Conservation (phyloP, 169 alveolate genomes). For the Eimeria tenella region DNA sequence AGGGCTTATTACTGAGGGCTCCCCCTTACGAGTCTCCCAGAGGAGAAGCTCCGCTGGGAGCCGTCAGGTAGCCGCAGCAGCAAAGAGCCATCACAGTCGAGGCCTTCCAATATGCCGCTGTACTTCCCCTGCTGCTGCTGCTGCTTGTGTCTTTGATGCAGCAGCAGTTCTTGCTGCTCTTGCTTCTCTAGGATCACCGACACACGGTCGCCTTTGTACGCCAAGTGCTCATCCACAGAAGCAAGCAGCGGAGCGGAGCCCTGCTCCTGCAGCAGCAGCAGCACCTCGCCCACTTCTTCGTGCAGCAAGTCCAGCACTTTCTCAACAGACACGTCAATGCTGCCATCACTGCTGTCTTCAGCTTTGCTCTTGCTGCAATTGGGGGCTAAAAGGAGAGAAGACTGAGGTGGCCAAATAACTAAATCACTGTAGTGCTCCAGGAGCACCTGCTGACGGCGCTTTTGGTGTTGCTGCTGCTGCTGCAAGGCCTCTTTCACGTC, state of each 20-base stretch:
- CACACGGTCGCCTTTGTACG: constrained; percentile 70
- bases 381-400: not conserved
- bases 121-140: constrained; percentile 26
- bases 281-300: constrained; percentile 20
- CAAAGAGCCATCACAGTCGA: constrained; percentile 12
- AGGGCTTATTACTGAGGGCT: not conserved
- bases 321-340: not conserved
- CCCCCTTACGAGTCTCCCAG: constrained; percentile 19
- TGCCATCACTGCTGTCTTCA: not conserved
- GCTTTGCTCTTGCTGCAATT: not conserved
- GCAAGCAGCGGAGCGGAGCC: constrained; percentile 61
- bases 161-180: not conserved
- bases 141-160: not conserved
- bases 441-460: not conserved
- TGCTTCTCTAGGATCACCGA: constrained; percentile 4
- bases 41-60: not conserved
- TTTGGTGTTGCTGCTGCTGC: constrained; percentile 4
- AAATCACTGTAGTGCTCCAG: not conserved
- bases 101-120: constrained; percentile 50
- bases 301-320: constrained; percentile 42
- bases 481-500: constrained; percentile 54
- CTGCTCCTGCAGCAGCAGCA: constrained; percentile 40
- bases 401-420: constrained; percentile 1
- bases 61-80: constrained; percentile 52
- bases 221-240: constrained; percentile 49